Conservation (phyloP, 83 land plant genomes). For the Larix sibirica region DNA sequence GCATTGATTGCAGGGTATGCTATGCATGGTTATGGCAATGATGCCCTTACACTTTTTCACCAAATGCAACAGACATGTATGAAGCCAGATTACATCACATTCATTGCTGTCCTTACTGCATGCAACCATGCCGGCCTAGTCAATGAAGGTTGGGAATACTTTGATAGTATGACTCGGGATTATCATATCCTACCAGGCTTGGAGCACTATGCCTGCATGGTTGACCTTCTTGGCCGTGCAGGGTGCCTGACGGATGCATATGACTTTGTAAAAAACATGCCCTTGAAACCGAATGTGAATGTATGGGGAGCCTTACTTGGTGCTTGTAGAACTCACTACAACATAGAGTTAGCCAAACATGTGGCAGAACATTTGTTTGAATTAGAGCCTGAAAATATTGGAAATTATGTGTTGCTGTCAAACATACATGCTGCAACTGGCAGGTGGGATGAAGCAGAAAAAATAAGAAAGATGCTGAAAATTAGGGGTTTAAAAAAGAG, state of each 20-base stretch:
- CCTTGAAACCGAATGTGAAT: background rate
- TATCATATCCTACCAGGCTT: background rate
- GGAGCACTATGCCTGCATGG: conserved; percentile 14
- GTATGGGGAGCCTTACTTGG: conserved; percentile 14
- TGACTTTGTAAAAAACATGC: conserved; percentile 11
- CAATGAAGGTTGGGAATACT: background rate
- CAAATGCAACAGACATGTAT: conserved; percentile 1
- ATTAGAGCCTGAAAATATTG: conserved; percentile 6
- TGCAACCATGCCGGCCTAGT: conserved; percentile 1
- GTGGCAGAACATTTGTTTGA: background rate
- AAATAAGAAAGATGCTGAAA: background rate
- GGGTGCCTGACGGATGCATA: conserved; percentile 12
- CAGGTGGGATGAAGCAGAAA: conserved; percentile 3
- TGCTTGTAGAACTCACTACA: conserved; percentile 10
- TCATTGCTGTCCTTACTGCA: background rate
- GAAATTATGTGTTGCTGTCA: background rate
- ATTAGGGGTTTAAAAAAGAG: conserved; percentile 2
- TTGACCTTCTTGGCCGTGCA: conserved; percentile 19
- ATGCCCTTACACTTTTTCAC: conserved; percentile 4
- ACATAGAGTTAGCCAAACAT: conserved; percentile 2
- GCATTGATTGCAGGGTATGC: conserved; percentile 4
- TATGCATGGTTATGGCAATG: conserved; percentile 2
- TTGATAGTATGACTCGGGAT: background rate
- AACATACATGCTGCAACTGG: conserved; percentile 13
- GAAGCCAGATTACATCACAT: background rate